Percentiles rank a stretch among this genome's conserved stretches.
phyloP scores from a whole-genome alignment of 2,329 filamentous ascomycete genomes.

The Penicillium occitanis region DNA sequence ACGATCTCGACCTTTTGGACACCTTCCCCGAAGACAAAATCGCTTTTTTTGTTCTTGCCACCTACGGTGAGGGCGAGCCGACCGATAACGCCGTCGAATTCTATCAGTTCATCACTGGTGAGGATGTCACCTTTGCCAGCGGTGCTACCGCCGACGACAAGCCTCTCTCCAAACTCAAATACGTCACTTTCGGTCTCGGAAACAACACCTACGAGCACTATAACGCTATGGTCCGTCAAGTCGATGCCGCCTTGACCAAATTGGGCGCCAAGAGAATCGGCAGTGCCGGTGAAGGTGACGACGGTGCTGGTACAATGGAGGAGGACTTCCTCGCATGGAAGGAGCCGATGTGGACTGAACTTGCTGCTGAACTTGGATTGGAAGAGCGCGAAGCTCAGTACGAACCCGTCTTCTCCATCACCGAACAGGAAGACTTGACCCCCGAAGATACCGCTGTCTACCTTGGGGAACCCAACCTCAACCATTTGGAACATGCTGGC shows the following conservation, averaged over 20 bases:
- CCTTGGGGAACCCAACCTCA: conserved; percentile 92
- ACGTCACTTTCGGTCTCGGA: conserved; percentile 91
- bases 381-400: conserved; percentile 96
- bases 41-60: conserved; percentile 91
- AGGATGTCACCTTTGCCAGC: conserved; percentile 78
- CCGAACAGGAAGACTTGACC: conserved; percentile 70
- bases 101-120: conserved; percentile 88
- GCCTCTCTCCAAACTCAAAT: conserved; percentile 80
- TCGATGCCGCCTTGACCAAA: conserved; percentile 76
- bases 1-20: conserved; percentile 94
- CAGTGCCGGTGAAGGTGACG: conserved; percentile 88
- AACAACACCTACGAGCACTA: conserved; percentile 99
- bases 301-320: conserved; percentile 98
- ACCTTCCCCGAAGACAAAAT: conserved; percentile 85
- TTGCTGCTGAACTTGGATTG: conserved; percentile 78
- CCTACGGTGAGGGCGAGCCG: conserved; percentile 96
- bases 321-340: conserved; percentile 99
- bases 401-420: conserved; percentile 85
- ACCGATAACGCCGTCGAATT: conserved; percentile 99
- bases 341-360: conserved; percentile 93
- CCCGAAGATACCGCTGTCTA: conserved; percentile 80
- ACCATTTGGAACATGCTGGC: conserved; percentile 79
- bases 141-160: conserved; percentile 62
- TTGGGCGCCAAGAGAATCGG: conserved; percentile 84
- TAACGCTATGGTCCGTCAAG: conserved; percentile 95